Evolutionary conservation across 2,329 filamentous ascomycete species (phyloP), one percentile per base, ranked within the genome.

Genomic region (Arthroderma sp.): DNA sequence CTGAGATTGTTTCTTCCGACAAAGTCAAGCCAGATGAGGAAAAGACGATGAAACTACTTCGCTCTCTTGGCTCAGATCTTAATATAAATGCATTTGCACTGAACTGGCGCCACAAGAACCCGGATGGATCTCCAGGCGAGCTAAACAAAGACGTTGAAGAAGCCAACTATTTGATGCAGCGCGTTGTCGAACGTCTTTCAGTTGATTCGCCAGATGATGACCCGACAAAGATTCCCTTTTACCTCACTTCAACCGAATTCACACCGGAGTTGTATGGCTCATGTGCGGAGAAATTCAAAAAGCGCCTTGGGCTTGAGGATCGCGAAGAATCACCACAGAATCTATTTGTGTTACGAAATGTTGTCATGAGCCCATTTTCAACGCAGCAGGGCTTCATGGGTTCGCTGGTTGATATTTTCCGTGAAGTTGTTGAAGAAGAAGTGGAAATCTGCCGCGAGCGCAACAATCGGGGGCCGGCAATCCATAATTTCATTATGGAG

Each of bases 131-230:
- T 22, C 15, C 15, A 22, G 66, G 65, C 0, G 54, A 37, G 0
- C 54, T 68, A 10, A 72, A 72, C 47, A 55, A 53, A 0, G 67
- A 71, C 38, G 55, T 71, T 2, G 68, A 69, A 46, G 68, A 71
- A 49, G 68, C 69, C 3, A 72, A 72, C 46, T 68, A 71, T 47
- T 58, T 73, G 22, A 73, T 69, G 62, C 60, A 59, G 46, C 56
- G 63, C 3, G 64, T 73, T 6, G 57, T 71, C 1, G 57, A 70
- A 32, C 54, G 51, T 1, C 50, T 72, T 0, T 70, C 68, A 0
- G 63, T 71, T 40, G 66, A 64, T 11, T 62, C 59, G 0, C 60
- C 62, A 0, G 54, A 59, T 6, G 64, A 68, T 4, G 59, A 69
- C 4, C 63, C 64, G 1, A 60, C 60, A 5, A 56, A 59, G 7